A percentile compares a stretch with the other conserved stretches of the same genome.
Evolutionary conservation across 495 filamentous ascomycete species (phyloP).

Genomic region (Beverwykella pulmonaria): DNA sequence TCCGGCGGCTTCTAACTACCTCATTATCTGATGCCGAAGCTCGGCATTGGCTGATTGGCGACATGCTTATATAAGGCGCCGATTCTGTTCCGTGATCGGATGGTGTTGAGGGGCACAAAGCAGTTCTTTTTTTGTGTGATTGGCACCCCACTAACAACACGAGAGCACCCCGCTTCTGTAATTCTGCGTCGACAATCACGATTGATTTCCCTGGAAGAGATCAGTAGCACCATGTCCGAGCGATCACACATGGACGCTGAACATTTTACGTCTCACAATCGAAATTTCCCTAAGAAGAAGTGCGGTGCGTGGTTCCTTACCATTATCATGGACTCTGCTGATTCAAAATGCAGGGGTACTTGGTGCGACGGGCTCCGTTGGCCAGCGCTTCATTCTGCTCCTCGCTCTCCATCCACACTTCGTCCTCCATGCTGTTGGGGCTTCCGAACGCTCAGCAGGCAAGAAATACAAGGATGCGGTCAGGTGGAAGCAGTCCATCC

Average conservation of each 20-base stretch:
- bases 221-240: not conserved
- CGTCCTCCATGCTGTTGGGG: slow-evolving; percentile 48
- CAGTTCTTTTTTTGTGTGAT: not conserved
- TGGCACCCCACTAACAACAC: slow-evolving; percentile 13
- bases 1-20: slow-evolving; percentile 8
- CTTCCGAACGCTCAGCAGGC: slow-evolving; percentile 47
- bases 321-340: slow-evolving; percentile 5
- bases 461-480: slow-evolving; percentile 52
- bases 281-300: slow-evolving; percentile 46
- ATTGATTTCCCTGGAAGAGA: slow-evolving; percentile 1
- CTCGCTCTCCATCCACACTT: slow-evolving; percentile 50
- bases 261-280: slow-evolving; percentile 43
- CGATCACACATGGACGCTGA: slow-evolving; percentile 43
- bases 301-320: slow-evolving; percentile 42
- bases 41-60: not conserved
- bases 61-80: not conserved
- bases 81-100: slow-evolving; percentile 2
- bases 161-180: slow-evolving; percentile 3
- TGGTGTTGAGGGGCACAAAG: not conserved
- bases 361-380: slow-evolving; percentile 51
- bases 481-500: slow-evolving; percentile 50
- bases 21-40: not conserved
- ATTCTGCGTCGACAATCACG: slow-evolving; percentile 1
- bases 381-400: slow-evolving; percentile 52
- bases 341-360: slow-evolving; percentile 44